These are phyloP conservation scores for Cubamyces sp. DNA, from an alignment of 768 basidiomycete genomes.

Conservation along the genomic window DNA sequence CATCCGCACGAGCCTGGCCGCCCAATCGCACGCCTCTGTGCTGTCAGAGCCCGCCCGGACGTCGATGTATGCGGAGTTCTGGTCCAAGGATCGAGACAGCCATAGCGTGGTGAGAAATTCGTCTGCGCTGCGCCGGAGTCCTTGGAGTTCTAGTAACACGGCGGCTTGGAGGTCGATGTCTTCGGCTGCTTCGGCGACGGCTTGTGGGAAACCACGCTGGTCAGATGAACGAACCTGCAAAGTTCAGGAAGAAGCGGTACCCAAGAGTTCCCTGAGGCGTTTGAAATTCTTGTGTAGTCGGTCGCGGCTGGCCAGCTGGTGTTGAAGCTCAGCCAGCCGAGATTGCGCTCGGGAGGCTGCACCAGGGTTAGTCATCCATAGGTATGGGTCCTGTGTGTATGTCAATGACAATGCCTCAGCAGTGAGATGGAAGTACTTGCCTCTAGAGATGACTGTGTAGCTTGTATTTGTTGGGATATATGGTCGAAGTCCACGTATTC, in stretches of 20 bases:
- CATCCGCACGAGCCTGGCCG: slow-evolving; percentile 25
- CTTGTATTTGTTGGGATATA: neutral
- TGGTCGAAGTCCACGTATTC: neutral
- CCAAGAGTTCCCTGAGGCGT: slow-evolving; percentile 16
- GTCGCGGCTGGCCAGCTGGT: slow-evolving; percentile 14
- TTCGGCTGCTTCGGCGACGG: slow-evolving; percentile 7
- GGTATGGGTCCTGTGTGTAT: neutral
- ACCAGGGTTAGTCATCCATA: slow-evolving; percentile 19
- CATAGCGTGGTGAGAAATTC: slow-evolving; percentile 18
- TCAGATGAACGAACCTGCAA: neutral
- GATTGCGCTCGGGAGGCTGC: slow-evolving; percentile 17
- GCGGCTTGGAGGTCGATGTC: slow-evolving; percentile 19
- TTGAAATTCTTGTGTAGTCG: slow-evolving; percentile 1
- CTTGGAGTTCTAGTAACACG: slow-evolving; percentile 20
- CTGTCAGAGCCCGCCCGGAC: slow-evolving; percentile 26
- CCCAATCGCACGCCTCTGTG: slow-evolving; percentile 26
- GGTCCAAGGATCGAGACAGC: slow-evolving; percentile 22
- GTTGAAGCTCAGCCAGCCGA: slow-evolving; percentile 18
- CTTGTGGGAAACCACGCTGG: slow-evolving; percentile 1
- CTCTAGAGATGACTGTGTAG: neutral
- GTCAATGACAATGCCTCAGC: neutral
- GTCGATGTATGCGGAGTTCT: slow-evolving; percentile 26
- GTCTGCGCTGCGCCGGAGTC: slow-evolving; percentile 10
- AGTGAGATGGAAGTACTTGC: neutral
- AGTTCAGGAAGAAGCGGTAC: neutral